These are phyloP conservation scores for Lactarius psammicola DNA, from an alignment of 768 basidiomycete genomes.

Conservation along the genomic window DNA sequence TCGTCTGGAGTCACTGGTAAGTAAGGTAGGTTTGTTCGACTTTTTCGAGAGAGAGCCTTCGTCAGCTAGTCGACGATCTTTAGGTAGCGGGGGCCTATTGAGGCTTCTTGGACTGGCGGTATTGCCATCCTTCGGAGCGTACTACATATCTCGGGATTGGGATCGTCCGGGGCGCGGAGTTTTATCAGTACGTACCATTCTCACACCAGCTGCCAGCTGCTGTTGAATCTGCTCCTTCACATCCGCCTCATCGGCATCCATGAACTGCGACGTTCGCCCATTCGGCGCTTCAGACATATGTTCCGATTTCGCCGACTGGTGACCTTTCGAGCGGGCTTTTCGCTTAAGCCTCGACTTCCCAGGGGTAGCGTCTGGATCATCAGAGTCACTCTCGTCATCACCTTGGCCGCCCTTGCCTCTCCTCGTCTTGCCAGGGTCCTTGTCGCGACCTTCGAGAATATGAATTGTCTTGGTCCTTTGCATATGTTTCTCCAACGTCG, in stretches of 20 bases:
- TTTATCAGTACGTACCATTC: conserved; percentile 50
- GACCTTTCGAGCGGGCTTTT: conserved; percentile 37
- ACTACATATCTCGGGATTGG: conserved; percentile 40
- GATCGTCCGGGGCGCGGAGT: not conserved
- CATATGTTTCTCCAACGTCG: conserved; percentile 75
- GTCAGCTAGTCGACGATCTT: conserved; percentile 37
- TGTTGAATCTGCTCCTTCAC: conserved; percentile 87
- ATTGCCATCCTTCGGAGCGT: conserved; percentile 56
- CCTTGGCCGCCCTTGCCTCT: conserved; percentile 36
- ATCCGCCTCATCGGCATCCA: conserved; percentile 84
- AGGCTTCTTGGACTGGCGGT: conserved; percentile 66
- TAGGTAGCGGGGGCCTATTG: conserved; percentile 63
- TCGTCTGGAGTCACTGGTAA: conserved; percentile 37
- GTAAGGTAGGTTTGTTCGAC: conserved; percentile 41
- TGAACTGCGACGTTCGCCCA: conserved; percentile 75
- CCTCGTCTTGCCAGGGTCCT: conserved; percentile 33
- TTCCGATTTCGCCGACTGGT: conserved; percentile 33
- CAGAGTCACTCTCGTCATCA: conserved; percentile 44
- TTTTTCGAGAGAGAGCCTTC: conserved; percentile 44
- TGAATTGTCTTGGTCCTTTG: conserved; percentile 82
- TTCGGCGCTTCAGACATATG: conserved; percentile 45
- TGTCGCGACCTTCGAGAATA: conserved; percentile 74
- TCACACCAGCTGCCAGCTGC: conserved; percentile 72
- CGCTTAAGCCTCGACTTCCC: conserved; percentile 50
- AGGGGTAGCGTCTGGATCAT: conserved; percentile 57